Evolutionary conservation across 2,329 filamentous ascomycete species (phyloP), one percentile per base, ranked within the genome.

Genomic region (Hortaea werneckii): DNA sequence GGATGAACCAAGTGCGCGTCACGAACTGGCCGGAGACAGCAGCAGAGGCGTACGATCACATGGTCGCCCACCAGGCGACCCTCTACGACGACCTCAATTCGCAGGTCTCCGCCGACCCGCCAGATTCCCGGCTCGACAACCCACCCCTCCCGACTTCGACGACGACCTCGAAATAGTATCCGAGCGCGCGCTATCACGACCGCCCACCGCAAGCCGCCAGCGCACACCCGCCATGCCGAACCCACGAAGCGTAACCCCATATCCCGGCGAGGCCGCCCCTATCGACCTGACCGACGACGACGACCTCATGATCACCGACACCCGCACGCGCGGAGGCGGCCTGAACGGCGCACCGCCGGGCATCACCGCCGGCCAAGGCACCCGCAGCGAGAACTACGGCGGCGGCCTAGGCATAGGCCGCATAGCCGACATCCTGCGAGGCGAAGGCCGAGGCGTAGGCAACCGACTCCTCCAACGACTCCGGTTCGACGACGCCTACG

Each of bases 221-320:
- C 43, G 26, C 29, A 43, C 38, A 8, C 44, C 44, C 20, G 20
- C 45, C 27, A 32, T 46, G 12, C 46, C 44, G 34, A 13, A 12
- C 26, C 47, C 37, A 34, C 45, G 46, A 13, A 58, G 45, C 45
- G 42, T 56, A 43, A 55, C 56, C 13, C 56, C 56, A 41, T 53
- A 50, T 37, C 51, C 56, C 6, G 54, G 50, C 29, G 40, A 27
- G 4, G 40, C 52, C 38, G 54, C 56, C 35, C 48, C 56, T n/a
- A 58, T 62, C 11, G 59, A 66, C 20, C 56, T 68, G 37, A 64
- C 62, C 13, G 57, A 56, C 38, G 61, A 65, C 41, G 58, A 65
- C 42, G 60, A 59, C 34, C 55, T 61, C 30, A 57, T 61, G 5
- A 50, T 54, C 37, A 44, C 56, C 32, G 51, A 50, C 42, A 56